Evolutionary conservation across 495 filamentous ascomycete species (phyloP), one percentile per base, ranked within the genome.

Genomic region (Aspergillus sclerotioniger): DNA sequence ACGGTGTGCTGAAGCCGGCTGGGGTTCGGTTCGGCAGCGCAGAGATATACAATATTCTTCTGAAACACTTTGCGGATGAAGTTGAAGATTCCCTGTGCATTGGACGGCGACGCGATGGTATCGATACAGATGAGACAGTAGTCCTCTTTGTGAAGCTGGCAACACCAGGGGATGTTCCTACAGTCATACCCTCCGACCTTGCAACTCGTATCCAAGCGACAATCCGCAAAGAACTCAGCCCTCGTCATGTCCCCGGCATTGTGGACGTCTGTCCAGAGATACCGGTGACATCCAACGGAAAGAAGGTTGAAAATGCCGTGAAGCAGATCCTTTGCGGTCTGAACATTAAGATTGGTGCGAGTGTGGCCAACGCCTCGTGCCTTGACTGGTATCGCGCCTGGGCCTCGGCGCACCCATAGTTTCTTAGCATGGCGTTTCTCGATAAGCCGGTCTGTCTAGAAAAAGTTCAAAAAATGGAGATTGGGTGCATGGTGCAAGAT

Each of bases 291-390:
- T 86, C 84, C 0, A 96, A 96, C 66, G 92, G 92, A 43, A 96
- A 96, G 77, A 96, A 96, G 76, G 90, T 96, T 39, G 92, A 96
- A 67, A 89, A 92, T 33, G 89, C 90, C 3, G 91, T 96, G 25
- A 96, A 96, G 75, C 91, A 95, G 76, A 96, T 96, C 41, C 69
- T 96, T n/a, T 92, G 87, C 33, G 92, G 92, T 8, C 80, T 90
- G 65, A 84, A 89, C 52, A 87, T 95, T 54, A 92, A 90, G 75
- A 91, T 90, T 10, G 88, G 87, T 32, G 89, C 92, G 0, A 92
- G 88, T 59, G 91, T 96, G 41, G 90, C 89, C 3, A 96, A 96
- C 69, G 83, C 86, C 1, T 85, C 83, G 60, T 92, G 90, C 65
- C 76, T 96, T 62, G 88, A 87, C 45, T 96, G 90, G 88, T 96